A percentile compares a stretch with the other conserved stretches of the same genome.
Evolutionary conservation across 306 rosid genomes (phyloP).

Genomic region (Pterocarpus santalinus): DNA sequence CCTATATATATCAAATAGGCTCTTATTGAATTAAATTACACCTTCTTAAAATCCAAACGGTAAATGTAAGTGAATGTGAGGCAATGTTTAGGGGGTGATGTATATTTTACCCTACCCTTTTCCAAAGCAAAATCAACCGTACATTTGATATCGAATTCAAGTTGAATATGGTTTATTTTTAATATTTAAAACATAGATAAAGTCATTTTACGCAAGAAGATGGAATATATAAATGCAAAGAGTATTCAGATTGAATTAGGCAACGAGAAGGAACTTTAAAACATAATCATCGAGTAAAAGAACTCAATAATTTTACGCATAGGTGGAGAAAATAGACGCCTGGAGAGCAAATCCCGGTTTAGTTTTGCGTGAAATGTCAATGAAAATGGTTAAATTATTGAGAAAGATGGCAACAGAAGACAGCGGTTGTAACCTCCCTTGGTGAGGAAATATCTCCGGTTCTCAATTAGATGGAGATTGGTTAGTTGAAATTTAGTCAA

Average conservation of each 20-base stretch:
- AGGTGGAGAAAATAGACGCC: not conserved
- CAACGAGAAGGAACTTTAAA: too few relatives aligned
- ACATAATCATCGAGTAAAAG: too few relatives aligned
- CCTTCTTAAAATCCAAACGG: too few relatives aligned
- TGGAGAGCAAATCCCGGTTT: not conserved
- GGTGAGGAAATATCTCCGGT: not conserved
- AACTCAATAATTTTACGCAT: not conserved
- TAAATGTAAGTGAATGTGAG: too few relatives aligned
- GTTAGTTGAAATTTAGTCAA: conserved; percentile 35
- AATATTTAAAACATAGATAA: too few relatives aligned
- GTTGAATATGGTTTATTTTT: too few relatives aligned
- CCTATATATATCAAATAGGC: too few relatives aligned
- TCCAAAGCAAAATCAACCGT: too few relatives aligned
- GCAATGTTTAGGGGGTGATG: too few relatives aligned
- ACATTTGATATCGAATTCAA: too few relatives aligned
- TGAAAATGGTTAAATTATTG: not conserved
- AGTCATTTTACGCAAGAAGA: not conserved
- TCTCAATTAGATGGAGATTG: not conserved
- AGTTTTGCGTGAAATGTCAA: not conserved
- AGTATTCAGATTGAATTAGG: not conserved
- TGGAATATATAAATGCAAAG: conserved; percentile 1
- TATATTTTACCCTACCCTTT: too few relatives aligned
- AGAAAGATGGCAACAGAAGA: not conserved
- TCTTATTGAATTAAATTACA: too few relatives aligned
- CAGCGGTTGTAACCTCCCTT: not conserved